Evolutionary conservation across 345 rosid genomes (phyloP), one percentile per base, ranked within the genome.

Genomic region (Arabis hirsuta): DNA sequence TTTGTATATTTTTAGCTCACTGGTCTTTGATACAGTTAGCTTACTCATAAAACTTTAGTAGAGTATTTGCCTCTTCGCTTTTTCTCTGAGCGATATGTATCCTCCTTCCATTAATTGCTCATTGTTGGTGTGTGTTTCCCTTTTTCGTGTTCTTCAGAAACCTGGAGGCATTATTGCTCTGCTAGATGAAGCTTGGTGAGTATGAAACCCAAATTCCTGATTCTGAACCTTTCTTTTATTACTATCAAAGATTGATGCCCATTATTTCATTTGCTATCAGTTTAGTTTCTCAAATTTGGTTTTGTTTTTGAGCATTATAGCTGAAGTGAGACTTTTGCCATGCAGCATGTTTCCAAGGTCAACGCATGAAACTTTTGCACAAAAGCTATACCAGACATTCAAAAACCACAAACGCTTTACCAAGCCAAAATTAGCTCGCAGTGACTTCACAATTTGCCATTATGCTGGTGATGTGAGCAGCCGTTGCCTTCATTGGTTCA

Each of bases 141-240:
- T 61, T 20, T 67, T 29, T 48, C 39, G 65, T 76, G 66, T 56
- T 77, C 73, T 87, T 61, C 96, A 96, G 99, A 96, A 96, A 86
- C 99, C 99, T 29, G 99, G 99, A 85, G 99, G 99, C 72, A 90
- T 96, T 69, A 88, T 96, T 69, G 96, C 99, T 62, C 98, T 96
- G 76, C 87, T 96, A 55, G 99, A 96, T 83, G 97, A 96, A 81
- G 99, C 99, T 73, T 96, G 99, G 99, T 96, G 77, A 87, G 88
- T 70, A 46, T 19, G 26, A 62, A 63, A 45, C 32, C 32, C 27
- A 59, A 44, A 31, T 27, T 60, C 41, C 55, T 72, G 55, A 31
- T 76, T 71, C 43, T 26, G 38, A 70, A 57, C 48, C 48, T 52
- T 60, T 43, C 64, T 50, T 55, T 9, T 46, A 20, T 46, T 7